These are phyloP conservation scores for Arthrobotrys pseudoclavata DNA, from an alignment of 2,329 filamentous ascomycete species.

Conservation along the genomic window DNA sequence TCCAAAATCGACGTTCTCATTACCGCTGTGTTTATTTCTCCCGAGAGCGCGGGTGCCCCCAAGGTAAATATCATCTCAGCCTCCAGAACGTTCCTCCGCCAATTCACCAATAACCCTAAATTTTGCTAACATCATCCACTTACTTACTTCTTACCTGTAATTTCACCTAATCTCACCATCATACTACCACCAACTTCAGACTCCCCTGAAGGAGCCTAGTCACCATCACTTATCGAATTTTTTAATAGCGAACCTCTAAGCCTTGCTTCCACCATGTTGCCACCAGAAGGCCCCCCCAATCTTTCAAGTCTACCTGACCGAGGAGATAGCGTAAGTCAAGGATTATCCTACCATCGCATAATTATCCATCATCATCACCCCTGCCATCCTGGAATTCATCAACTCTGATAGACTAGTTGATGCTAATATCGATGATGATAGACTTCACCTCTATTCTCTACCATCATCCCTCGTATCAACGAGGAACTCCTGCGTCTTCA, in stretches of 20 bases:
- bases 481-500: constrained; percentile 9
- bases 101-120: neutral
- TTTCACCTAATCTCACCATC: neutral
- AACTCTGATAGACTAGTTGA: neutral
- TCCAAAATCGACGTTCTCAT: neutral
- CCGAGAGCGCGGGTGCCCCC: neutral
- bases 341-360: neutral
- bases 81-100: neutral
- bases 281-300: too few species aligned
- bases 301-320: neutral
- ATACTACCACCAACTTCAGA: neutral
- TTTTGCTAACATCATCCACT: neutral
- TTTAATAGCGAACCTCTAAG: neutral
- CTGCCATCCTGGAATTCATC: neutral
- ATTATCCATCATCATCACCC: neutral
- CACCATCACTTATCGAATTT: neutral
- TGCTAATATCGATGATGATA: neutral
- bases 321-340: neutral
- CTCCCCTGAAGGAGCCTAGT: neutral
- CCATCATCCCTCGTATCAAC: neutral
- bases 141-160: neutral
- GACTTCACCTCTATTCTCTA: constrained; percentile 3
- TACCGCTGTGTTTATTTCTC: constrained; percentile 8
- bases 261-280: neutral
- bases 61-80: neutral